phyloP scores from a whole-genome alignment of 75 land plant species.

The Pseudotsuga menziesii region DNA sequence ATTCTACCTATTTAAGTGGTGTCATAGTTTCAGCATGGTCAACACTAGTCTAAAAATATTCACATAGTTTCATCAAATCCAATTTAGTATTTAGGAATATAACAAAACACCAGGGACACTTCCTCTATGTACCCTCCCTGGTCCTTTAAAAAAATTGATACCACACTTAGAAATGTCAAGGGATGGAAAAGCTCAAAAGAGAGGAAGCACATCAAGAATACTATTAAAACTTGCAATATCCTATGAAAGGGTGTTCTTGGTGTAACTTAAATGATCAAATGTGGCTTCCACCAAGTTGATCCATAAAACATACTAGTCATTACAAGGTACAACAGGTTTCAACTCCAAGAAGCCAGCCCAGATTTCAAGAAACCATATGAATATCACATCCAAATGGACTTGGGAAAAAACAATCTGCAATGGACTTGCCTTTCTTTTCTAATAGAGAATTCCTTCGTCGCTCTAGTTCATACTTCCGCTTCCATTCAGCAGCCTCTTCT shows the following conservation, averaged over 20 bases:
- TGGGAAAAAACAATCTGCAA: background rate
- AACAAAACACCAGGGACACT: background rate
- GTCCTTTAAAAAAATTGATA: background rate
- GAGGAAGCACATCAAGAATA: background rate
- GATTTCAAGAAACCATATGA: constrained; percentile 1
- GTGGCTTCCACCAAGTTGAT: background rate
- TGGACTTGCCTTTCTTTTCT: constrained; percentile 8
- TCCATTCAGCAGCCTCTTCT: constrained; percentile 95
- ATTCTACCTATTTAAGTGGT: background rate
- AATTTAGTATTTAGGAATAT: background rate
- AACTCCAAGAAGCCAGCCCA: background rate
- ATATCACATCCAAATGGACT: background rate
- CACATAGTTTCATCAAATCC: background rate
- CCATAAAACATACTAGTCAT: background rate
- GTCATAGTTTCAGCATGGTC: background rate
- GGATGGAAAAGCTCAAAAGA: background rate
- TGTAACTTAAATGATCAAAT: background rate
- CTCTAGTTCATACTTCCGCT: constrained; percentile 87
- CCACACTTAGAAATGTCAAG: background rate
- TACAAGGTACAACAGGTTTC: background rate
- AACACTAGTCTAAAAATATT: background rate
- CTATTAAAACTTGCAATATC: background rate
- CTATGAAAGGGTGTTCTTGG: background rate
- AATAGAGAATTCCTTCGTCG: constrained; percentile 26
- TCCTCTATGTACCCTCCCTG: background rate